A percentile compares a stretch with the other conserved stretches of the same genome.
phyloP scores from a whole-genome alignment of 202 grass and related monocot genomes.

The Dendrocalamus latiflorus region DNA sequence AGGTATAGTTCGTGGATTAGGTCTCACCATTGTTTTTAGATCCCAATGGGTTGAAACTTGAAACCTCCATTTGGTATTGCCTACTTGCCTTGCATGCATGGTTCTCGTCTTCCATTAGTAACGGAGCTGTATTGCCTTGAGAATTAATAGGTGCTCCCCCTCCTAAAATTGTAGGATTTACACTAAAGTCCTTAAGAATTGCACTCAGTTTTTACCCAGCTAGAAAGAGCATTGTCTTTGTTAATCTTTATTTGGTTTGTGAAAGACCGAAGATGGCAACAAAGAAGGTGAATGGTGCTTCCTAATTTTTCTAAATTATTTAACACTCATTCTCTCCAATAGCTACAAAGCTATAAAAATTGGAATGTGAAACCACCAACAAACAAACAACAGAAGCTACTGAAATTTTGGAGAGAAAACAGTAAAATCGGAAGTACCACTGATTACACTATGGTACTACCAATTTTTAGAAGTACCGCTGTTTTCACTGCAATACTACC shows the following conservation, averaged over 20 bases:
- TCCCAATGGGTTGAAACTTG: constrained; percentile 61
- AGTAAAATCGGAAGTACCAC: too few relatives aligned
- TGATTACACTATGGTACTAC: too few relatives aligned
- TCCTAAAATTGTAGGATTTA: background rate
- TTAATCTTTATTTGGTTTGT: background rate
- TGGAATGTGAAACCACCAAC: too few relatives aligned
- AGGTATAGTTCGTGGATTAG: constrained; percentile 17
- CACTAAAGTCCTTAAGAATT: background rate
- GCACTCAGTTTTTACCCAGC: background rate
- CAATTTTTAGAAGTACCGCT: too few relatives aligned
- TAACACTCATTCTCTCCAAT: too few relatives aligned
- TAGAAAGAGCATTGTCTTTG: background rate
- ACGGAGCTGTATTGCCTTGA: background rate
- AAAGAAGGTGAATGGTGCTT: too few relatives aligned
- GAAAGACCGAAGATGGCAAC: too few relatives aligned
- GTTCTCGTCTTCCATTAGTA: constrained; percentile 4
- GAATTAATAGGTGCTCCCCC: background rate
- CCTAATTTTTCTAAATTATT: too few relatives aligned
- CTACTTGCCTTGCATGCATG: constrained; percentile 19
- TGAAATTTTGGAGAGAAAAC: too few relatives aligned
- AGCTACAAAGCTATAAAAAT: too few relatives aligned
- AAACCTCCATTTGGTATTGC: constrained; percentile 31
- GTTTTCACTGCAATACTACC: too few relatives aligned
- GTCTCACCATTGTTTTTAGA: constrained; percentile 45
- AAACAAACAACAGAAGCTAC: too few relatives aligned